phyloP scores from a whole-genome alignment of 352 stramenopile species.

The Phytophthora pisi region DNA sequence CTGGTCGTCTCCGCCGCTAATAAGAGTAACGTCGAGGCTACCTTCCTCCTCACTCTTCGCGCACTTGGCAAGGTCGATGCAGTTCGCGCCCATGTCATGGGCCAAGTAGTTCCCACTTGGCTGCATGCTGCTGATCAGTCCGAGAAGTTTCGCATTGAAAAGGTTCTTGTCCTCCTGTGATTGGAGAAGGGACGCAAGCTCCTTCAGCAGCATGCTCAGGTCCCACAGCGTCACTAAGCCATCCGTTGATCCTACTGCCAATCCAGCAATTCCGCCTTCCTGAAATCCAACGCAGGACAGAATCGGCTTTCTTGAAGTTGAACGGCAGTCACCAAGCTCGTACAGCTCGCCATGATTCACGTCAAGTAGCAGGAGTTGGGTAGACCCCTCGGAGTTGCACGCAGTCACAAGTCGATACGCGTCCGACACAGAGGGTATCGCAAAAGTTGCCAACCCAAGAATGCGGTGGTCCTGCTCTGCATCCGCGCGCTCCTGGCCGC shows the following conservation, averaged over 20 bases:
- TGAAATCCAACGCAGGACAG: constrained; percentile 68
- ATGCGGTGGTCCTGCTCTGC: constrained; percentile 86
- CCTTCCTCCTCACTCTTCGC: constrained; percentile 18
- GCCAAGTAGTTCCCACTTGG: constrained; percentile 67
- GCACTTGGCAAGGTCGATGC: constrained; percentile 44
- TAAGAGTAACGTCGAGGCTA: constrained; percentile 49
- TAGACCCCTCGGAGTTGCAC: constrained; percentile 79
- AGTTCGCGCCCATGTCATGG: constrained; percentile 88
- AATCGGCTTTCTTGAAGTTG: constrained; percentile 79
- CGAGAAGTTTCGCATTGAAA: constrained; percentile 30
- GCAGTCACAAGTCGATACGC: constrained; percentile 61
- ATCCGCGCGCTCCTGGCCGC: constrained; percentile 58
- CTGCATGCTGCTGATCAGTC: constrained; percentile 33
- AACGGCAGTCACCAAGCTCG: constrained; percentile 60
- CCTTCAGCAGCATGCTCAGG: constrained; percentile 40
- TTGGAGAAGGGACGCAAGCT: constrained; percentile 20
- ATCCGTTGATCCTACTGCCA: constrained; percentile 85
- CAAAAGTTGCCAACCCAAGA: constrained; percentile 70
- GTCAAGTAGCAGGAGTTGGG: constrained; percentile 70
- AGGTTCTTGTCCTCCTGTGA: constrained; percentile 12
- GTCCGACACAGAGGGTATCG: constrained; percentile 27
- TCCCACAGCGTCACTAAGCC: constrained; percentile 82
- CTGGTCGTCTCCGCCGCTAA: constrained; percentile 87
- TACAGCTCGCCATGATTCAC: constrained; percentile 31
- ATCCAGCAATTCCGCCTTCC: constrained; percentile 32